Evolutionary conservation across 2,329 filamentous ascomycete genomes (phyloP).

Genomic region (Trichoderma koningiopsis): DNA sequence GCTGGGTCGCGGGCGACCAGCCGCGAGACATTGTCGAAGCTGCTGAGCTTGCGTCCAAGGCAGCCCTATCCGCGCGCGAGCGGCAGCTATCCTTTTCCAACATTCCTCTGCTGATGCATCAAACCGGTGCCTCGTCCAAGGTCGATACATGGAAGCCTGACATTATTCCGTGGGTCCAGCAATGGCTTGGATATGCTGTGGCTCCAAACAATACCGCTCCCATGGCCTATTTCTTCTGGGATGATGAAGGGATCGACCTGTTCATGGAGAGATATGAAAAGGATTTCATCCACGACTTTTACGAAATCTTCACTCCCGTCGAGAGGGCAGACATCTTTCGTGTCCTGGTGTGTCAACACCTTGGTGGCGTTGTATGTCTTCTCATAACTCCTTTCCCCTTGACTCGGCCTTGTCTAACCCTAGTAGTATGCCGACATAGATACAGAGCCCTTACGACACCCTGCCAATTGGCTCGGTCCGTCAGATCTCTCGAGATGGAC

Average conservation of each 20-base stretch:
- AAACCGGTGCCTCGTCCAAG: slow-evolving; percentile 30
- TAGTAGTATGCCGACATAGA: slow-evolving; percentile 33
- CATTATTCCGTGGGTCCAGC: slow-evolving; percentile 31
- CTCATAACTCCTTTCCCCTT: background rate
- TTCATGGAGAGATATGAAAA: slow-evolving; percentile 30
- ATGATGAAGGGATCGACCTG: slow-evolving; percentile 29
- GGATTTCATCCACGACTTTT: slow-evolving; percentile 27
- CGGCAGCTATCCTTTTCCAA: slow-evolving; percentile 31
- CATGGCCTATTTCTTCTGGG: slow-evolving; percentile 35
- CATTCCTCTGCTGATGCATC: slow-evolving; percentile 34
- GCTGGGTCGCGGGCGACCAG: slow-evolving; percentile 27
- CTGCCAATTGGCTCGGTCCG: slow-evolving; percentile 30
- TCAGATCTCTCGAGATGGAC: slow-evolving; percentile 30
- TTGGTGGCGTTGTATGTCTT: slow-evolving; percentile 33
- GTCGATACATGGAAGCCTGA: slow-evolving; percentile 28
- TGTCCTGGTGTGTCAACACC: slow-evolving; percentile 30
- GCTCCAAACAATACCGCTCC: slow-evolving; percentile 16
- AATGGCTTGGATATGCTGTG: slow-evolving; percentile 30
- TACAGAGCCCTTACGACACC: slow-evolving; percentile 32
- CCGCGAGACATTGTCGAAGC: slow-evolving; percentile 32
- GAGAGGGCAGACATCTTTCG: slow-evolving; percentile 34
- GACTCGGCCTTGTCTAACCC: background rate
- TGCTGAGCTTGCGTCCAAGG: slow-evolving; percentile 28
- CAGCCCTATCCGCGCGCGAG: slow-evolving; percentile 24
- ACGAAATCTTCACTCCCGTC: slow-evolving; percentile 29